Evolutionary conservation across 768 basidiomycete species (phyloP).

Genomic region (Trametes gibbosa): DNA sequence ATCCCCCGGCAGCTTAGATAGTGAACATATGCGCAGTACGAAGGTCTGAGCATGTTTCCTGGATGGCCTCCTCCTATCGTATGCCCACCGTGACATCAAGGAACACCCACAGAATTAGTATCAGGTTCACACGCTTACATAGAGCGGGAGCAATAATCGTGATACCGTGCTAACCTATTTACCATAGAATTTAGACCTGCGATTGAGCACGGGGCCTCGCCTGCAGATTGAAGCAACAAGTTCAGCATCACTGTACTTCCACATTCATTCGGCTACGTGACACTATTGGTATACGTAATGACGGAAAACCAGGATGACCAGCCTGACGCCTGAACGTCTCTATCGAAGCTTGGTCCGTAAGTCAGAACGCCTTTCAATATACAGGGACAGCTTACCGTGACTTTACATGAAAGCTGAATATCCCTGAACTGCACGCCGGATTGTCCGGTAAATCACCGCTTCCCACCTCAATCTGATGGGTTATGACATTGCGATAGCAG

Average conservation of each 20-base stretch:
- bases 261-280: conserved; percentile 3
- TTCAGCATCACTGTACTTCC: background rate
- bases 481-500: no score
- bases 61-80: no score
- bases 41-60: no score
- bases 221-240: background rate
- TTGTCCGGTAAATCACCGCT: background rate
- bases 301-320: background rate
- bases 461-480: background rate
- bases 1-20: no score
- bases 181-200: background rate
- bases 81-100: no score
- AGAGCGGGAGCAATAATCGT: background rate
- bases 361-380: background rate
- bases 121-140: background rate
- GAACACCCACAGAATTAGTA: no score
- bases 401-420: background rate
- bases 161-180: no score
- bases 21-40: no score
- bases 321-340: background rate
- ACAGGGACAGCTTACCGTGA: no score
- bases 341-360: background rate
- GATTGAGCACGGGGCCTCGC: background rate
- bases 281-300: conserved; percentile 10
- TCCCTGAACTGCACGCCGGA: background rate